Evolutionary conservation across 768 basidiomycete species (phyloP).

Genomic region (Polyporus arcularius): DNA sequence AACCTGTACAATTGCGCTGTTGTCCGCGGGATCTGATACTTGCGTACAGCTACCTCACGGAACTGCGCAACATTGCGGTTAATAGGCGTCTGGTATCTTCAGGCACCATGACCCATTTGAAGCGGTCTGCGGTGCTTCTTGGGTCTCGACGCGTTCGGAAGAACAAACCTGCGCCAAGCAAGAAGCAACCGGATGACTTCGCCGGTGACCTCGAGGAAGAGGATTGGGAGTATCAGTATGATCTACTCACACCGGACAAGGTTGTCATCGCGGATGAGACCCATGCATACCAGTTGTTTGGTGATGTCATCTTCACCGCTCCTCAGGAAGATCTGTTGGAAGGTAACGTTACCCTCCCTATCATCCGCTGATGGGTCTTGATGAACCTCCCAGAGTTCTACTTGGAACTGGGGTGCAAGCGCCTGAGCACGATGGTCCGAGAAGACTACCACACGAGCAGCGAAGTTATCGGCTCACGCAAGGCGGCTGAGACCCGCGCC

Average conservation of each 20-base stretch:
- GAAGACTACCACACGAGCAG: slow-evolving; percentile 70
- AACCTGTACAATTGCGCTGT: background rate
- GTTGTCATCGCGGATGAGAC: slow-evolving; percentile 88
- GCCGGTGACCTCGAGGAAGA: slow-evolving; percentile 61
- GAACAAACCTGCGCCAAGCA: slow-evolving; percentile 18
- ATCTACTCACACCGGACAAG: slow-evolving; percentile 66
- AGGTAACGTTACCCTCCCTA: slow-evolving; percentile 41
- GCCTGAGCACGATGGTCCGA: slow-evolving; percentile 69
- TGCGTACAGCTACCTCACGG: slow-evolving; percentile 67
- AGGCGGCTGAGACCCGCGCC: slow-evolving; percentile 51
- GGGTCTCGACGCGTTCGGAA: slow-evolving; percentile 62
- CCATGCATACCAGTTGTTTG: slow-evolving; percentile 77
- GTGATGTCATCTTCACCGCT: slow-evolving; percentile 71
- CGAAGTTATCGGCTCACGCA: slow-evolving; percentile 51
- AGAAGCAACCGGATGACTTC: slow-evolving; percentile 16
- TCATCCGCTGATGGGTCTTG: no score
- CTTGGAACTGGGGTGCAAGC: slow-evolving; percentile 67
- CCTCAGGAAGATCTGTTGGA: slow-evolving; percentile 93
- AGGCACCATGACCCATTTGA: slow-evolving; percentile 64
- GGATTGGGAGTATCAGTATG: slow-evolving; percentile 72
- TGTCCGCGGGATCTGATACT: background rate
- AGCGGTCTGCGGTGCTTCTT: slow-evolving; percentile 67
- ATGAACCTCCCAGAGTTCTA: slow-evolving; percentile 62
- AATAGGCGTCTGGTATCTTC: slow-evolving; percentile 57
- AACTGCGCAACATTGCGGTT: slow-evolving; percentile 85